Conservation (phyloP, 495 filamentous ascomycete genomes). For the Trichoderma reesei region DNA sequence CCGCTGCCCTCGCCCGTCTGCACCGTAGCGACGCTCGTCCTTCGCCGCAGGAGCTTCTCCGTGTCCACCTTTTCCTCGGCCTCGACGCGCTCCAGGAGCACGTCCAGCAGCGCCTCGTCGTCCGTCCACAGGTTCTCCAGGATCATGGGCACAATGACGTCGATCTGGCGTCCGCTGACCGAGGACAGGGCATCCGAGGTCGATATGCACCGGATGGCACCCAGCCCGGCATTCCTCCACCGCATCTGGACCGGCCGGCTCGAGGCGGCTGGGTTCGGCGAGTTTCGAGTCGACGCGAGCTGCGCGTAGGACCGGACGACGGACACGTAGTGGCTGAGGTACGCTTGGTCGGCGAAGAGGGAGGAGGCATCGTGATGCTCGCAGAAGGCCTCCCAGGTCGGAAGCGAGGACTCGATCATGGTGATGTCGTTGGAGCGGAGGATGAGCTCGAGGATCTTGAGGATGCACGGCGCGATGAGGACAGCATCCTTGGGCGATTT, state of each 20-base stretch:
- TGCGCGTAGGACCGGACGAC: constrained; percentile 68
- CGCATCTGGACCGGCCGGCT: constrained; percentile 70
- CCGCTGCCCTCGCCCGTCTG: constrained; percentile 55
- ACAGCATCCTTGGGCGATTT: constrained; percentile 83
- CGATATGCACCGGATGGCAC: constrained; percentile 68
- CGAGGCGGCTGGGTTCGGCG: constrained; percentile 35
- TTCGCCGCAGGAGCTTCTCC: constrained; percentile 47
- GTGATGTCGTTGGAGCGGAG: constrained; percentile 72
- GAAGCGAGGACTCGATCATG: constrained; percentile 78
- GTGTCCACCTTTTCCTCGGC: constrained; percentile 55
- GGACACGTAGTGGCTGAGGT: constrained; percentile 69
- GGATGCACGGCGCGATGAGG: constrained; percentile 69
- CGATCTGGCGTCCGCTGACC: constrained; percentile 62
- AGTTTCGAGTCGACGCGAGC: constrained; percentile 54
- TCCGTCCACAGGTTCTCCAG: constrained; percentile 76
- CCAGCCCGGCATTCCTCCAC: constrained; percentile 71
- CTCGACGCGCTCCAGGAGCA: constrained; percentile 50
- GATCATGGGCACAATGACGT: constrained; percentile 68
- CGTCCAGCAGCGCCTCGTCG: constrained; percentile 54
- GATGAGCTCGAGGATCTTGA: constrained; percentile 68
- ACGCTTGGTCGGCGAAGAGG: constrained; percentile 70
- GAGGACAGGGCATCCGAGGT: constrained; percentile 66
- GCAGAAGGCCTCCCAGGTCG: constrained; percentile 75
- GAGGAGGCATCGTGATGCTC: constrained; percentile 67
- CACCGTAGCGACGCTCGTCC: constrained; percentile 72